Evolutionary conservation across 139 green algal species (phyloP).

Genomic region (Volvox reticuliferus): DNA sequence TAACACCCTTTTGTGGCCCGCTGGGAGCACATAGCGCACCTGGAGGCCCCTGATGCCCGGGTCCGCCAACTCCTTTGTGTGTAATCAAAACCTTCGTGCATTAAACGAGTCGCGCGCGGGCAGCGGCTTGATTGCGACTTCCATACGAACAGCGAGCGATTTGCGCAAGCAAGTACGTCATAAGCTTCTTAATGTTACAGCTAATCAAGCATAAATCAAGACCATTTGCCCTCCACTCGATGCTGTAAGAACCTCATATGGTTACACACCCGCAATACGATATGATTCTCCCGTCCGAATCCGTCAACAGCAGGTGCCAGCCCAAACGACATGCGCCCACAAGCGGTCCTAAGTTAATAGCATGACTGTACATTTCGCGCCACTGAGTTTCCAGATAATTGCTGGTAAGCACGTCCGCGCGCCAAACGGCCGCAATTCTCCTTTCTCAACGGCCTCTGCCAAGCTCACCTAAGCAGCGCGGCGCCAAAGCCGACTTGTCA

Average conservation of each 20-base stretch:
- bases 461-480: background rate
- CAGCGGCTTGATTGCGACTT: background rate
- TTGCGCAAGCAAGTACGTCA: background rate
- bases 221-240: background rate
- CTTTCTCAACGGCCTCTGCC: background rate
- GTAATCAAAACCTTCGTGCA: background rate
- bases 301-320: background rate
- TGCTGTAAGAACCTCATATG: background rate
- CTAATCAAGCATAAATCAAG: background rate
- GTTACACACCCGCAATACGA: background rate
- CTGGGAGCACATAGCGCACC: background rate
- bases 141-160: background rate
- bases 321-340: background rate
- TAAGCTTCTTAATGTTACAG: background rate
- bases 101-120: too few species aligned
- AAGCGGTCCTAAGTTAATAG: background rate
- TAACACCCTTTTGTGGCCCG: background rate
- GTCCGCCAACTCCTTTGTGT: constrained; percentile 3
- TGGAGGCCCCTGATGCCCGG: background rate
- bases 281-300: constrained; percentile 11
- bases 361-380: background rate
- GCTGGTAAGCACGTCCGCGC: background rate
- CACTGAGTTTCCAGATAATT: background rate
- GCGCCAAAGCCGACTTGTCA: too few species aligned
- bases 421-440: constrained; percentile 28